Evolutionary conservation across 805 yeast genomes (phyloP), one percentile per base, ranked within the genome.

Genomic region (Cyberlindnera saturnus): DNA sequence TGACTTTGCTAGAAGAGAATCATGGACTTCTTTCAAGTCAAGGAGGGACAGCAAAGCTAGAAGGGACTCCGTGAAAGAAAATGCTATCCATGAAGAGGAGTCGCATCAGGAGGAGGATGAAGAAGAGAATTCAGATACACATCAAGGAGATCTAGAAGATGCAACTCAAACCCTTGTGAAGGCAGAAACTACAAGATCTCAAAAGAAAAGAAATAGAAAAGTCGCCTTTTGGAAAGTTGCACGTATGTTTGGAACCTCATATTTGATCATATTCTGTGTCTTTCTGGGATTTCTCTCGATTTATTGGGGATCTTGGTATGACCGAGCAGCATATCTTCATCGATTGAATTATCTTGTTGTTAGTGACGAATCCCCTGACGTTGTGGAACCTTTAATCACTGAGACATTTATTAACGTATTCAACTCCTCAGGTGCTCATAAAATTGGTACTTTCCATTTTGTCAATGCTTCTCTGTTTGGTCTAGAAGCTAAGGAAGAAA

Each of bases 231-330:
- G 40, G 46, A 50, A 49, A 34, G 49, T 51, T 1, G 44, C 45
- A n/a, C 23, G 29, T 19, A 44, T 46, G 38, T 54, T 54, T 29
- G 11, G 39, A 3, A 45, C 29, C 20, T 47, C 44, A 26, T 56
- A 54, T 36, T 5, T 51, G 2, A 16, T 54, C 14, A 36, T 65
- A 11, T 51, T 54, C 5, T 30, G 53, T 19, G 45, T 57, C 15
- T 51, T 60, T 23, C 41, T 60, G 16, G 47, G 55, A 3, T 50
- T 61, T 14, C 38, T 65, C 32, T 54, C 64, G 7, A 54, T 65
- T 3, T 56, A 57, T 34, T 60, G 64, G 63, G 63, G 61, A 5
- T 56, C 62, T 0, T 46, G 51, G 40, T 57, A 43, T 36, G n/a
- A 54, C 7, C 43, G 62, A 36, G 18, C 47, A 1, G 13, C 43